A percentile compares a stretch with the other conserved stretches of the same genome.
Conservation (phyloP, 768 basidiomycete genomes). For the Leccinum obscurum region DNA sequence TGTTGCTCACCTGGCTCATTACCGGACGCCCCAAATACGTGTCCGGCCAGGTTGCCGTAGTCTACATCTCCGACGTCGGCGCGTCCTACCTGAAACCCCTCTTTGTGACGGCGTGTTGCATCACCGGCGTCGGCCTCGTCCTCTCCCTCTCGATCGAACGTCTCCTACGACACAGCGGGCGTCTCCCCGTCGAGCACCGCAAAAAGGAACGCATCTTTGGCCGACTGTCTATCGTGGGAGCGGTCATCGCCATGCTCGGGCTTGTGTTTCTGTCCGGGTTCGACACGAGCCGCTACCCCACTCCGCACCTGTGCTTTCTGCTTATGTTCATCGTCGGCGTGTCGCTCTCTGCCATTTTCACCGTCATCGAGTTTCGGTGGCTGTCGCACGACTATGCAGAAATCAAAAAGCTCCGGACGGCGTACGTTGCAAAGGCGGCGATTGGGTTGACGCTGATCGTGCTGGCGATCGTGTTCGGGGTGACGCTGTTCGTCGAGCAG, state of each 20-base stretch:
- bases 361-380: slow-evolving; percentile 69
- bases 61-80: slow-evolving; percentile 81
- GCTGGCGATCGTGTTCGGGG: slow-evolving; percentile 63
- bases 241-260: slow-evolving; percentile 61
- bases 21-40: slow-evolving; percentile 52
- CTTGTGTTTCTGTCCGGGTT: slow-evolving; percentile 71
- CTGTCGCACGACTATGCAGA: slow-evolving; percentile 55
- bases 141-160: slow-evolving; percentile 61
- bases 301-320: slow-evolving; percentile 59
- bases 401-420: slow-evolving; percentile 44
- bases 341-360: slow-evolving; percentile 71
- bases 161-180: slow-evolving; percentile 64
- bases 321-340: slow-evolving; percentile 76
- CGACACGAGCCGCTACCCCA: slow-evolving; percentile 58
- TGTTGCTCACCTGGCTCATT: slow-evolving; percentile 73
- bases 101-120: slow-evolving; percentile 63
- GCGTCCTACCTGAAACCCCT: slow-evolving; percentile 73
- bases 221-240: slow-evolving; percentile 57
- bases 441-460: slow-evolving; percentile 59
- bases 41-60: slow-evolving; percentile 54
- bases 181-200: slow-evolving; percentile 61
- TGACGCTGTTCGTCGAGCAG: slow-evolving; percentile 43
- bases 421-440: slow-evolving; percentile 62
- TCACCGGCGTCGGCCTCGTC: slow-evolving; percentile 64
- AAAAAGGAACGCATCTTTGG: slow-evolving; percentile 55